These are phyloP conservation scores for Bonia amplexicaulis DNA, from an alignment of 176 grass and related monocot species.

Conservation along the genomic window DNA sequence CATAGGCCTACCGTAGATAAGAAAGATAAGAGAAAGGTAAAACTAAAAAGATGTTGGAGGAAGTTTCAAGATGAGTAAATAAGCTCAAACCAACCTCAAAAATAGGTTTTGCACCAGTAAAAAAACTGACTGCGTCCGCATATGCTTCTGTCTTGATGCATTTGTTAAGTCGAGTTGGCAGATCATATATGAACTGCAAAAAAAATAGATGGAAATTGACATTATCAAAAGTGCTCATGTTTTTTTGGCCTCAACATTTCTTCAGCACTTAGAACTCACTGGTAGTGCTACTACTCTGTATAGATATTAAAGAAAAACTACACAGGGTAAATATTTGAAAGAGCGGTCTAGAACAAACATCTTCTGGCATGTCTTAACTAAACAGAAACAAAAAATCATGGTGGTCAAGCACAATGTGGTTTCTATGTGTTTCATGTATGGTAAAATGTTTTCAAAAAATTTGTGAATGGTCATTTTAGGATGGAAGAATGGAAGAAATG, in stretches of 20 bases:
- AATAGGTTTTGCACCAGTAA: conserved; percentile 95
- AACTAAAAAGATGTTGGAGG: not conserved
- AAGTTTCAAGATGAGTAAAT: conserved; percentile 18
- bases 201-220: not conserved
- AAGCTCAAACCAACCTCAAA: conserved; percentile 66
- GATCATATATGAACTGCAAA: conserved; percentile 94
- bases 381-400: conserved; percentile 10
- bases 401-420: not conserved
- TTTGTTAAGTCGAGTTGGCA: conserved; percentile 91
- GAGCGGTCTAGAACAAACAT: not conserved
- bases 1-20: conserved; percentile 69
- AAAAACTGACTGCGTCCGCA: conserved; percentile 90
- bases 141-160: conserved; percentile 96
- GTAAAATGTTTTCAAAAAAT: not conserved
- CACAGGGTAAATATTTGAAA: not conserved
- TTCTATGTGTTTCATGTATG: not conserved
- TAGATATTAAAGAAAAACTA: not conserved
- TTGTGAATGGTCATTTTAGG: not conserved
- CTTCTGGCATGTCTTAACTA: not conserved
- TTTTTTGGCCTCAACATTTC: not conserved
- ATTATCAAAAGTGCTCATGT: conserved; percentile 10
- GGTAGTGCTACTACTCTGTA: not conserved
- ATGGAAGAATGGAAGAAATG: conserved; percentile 9
- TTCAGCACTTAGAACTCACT: not conserved
- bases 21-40: conserved; percentile 6